Evolutionary conservation across 306 rosid genomes (phyloP), one percentile per base, ranked within the genome.

Genomic region (Prunus dulcis): DNA sequence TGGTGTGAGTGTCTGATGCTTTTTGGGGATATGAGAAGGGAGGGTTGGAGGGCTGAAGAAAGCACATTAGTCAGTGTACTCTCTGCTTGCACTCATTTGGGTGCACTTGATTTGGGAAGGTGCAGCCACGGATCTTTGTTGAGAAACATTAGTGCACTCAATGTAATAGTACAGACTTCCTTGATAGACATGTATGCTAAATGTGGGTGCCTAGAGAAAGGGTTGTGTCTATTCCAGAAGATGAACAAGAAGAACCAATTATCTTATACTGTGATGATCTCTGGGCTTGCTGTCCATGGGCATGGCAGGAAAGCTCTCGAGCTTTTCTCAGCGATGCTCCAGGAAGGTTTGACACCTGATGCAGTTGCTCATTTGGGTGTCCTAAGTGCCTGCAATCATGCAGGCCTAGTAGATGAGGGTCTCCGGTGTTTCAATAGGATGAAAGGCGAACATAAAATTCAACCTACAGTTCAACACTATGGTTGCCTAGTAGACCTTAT

Each of bases 401-500:
- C 96, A 19, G 93, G 96, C 77, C 88, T 93, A 60, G 93, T 89
- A 22, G 49, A 87, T 2, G 93, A 93, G 80, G 98, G 96, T 58
- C 81, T 84, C 6, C 65, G 63, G 50, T 78, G 67, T 79, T 89
- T 93, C 76, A 55, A 86, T 11, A 67, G 74, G 80, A 91, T 91
- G 98, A 85, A 75, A 82, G 41, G 64, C 27, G 88, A 88, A 82
- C 91, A 88, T 64, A 80, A 79, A 68, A 91, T 90, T 34, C 77
- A 86, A 64, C 96, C 97, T 19, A 88, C 89, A 55, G 58, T 91
- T 75, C 83, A 88, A 63, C 97, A 88, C 74, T 93, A 88, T 47
- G 91, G 96, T 76, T 91, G 98, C 85, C 51, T 93, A 84, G 98
- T 93, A 69, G 98, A 88, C 70, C 91, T 93, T 53, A 70, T 88